Base-by-base conservation (phyloP, 441 rosid genomes). In the Jatropha multifida region DNA sequence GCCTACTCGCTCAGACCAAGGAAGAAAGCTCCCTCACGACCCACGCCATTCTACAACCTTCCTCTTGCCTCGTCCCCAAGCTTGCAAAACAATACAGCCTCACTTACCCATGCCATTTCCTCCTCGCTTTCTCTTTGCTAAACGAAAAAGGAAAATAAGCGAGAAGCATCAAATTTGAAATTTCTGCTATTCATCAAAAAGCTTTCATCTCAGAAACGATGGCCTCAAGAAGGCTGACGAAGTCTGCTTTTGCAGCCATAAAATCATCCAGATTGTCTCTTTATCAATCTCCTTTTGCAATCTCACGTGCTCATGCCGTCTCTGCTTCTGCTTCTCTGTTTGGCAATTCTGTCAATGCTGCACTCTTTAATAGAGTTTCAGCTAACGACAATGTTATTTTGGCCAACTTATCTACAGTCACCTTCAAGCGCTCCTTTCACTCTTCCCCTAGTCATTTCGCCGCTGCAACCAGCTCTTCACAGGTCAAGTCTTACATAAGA, bases 371-470 rank as follows among this genome's bases (percentile, higher is more conserved):
- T 38, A 51, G 60, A 49, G 73, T 66, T 51, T 71, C 63, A n/a
- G 38, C 68, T 0, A 51, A 23, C 15, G 67, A 74, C 62, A 55
- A 72, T 65, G 82, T 65, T 54, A 58, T 76, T 68, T 48, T 54
- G 2, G 38, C 74, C 49, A 60, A 51, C 18, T 44, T 66, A 1
- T 65, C 67, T 38, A 26, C 58, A 42, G 32, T 32, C 32, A 32
- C 32, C 32, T 32, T 32, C 32, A 32, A 1, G 32, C 86, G 87
- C 66, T 41, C 74, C 71, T 72, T 85, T 37, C 88, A 85, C 73
- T 87, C 88, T 77, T 81, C 85, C 76, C 23, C 90, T 73, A 89
- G 83, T 0, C 86, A 86, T 13, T 74, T 74, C 80, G 85, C 81
- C 74, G 51, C 92, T 5, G 80, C 87, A 6, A 72, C 84, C 44